Conservation (phyloP, 2,329 filamentous ascomycete species). For the Calonectria ilicicola region DNA sequence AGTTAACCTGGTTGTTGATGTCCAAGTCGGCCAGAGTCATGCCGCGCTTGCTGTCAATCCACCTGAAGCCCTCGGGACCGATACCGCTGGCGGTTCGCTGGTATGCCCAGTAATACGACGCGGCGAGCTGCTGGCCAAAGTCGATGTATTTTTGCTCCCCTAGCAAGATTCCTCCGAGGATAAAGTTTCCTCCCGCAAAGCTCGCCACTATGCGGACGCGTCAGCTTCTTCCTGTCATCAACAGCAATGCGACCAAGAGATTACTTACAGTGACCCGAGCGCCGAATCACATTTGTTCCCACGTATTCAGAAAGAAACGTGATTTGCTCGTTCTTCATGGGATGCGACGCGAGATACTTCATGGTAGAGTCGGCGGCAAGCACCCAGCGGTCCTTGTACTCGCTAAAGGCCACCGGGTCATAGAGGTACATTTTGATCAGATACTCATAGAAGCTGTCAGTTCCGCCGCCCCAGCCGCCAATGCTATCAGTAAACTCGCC, state of each 20-base stretch:
- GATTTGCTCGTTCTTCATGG: constrained; percentile 71
- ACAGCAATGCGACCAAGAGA: fast-evolving
- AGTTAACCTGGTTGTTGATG: constrained; percentile 57
- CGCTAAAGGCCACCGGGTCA: constrained; percentile 71
- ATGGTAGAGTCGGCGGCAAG: constrained; percentile 82
- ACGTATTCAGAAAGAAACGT: constrained; percentile 76
- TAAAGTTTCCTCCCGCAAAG: constrained; percentile 86
- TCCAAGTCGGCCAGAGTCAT: constrained; percentile 53
- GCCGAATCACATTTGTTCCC: constrained; percentile 55
- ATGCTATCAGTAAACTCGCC: constrained; percentile 75
- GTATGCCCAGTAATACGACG: constrained; percentile 82
- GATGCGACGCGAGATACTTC: constrained; percentile 76
- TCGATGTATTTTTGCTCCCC: constrained; percentile 74
- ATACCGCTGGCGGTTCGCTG: constrained; percentile 75
- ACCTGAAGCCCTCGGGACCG: constrained; percentile 79
- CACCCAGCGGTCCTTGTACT: constrained; percentile 81
- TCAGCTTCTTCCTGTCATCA: constrained; percentile 48
- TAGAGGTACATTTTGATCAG: constrained; percentile 93
- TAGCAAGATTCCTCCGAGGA: constrained; percentile 82
- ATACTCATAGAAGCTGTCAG: constrained; percentile 89
- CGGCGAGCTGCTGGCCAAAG: constrained; percentile 79
- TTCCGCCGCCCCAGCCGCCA: constrained; percentile 83
- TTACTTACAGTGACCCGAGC: constrained; percentile 63
- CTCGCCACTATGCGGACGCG: constrained; percentile 63
- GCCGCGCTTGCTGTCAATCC: constrained; percentile 60